Base-by-base conservation (phyloP, 148 eudicot species). In the Suaeda aralocaspica region DNA sequence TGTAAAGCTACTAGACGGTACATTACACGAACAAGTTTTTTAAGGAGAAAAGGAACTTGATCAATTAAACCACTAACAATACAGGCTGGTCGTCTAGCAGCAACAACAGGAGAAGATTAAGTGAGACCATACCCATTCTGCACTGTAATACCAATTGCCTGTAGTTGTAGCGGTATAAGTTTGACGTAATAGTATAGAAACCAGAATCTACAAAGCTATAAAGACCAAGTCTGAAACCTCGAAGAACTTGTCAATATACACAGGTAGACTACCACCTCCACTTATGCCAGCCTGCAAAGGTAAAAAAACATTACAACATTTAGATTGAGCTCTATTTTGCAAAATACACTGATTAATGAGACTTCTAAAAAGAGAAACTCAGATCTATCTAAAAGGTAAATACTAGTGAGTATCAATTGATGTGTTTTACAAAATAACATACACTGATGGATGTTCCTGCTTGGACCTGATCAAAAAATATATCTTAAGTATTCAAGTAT, bases 91-190 rank as follows among this genome's bases (percentile, higher is more conserved):
- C 73, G 84, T 70, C 98, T 86, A 74, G 84, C 82, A 41, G 92
- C 87, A 61, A 83, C 80, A 59, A 94, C 91, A 68, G 98, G 98
- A 72, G 97, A 88, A 29, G 91, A 67, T 75, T 94, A 96, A 72
- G 98, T 91, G 72, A 94, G 75, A 33, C 98, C 98, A 78, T 91
- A 94, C 25, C 98, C 98, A 74, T 90, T 91, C 75, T 87, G 98
- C 48, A 93, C 64, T 67, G 72, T 77, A 45, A 90, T 72, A 46
- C 80, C 98, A 59, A 91, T 87, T 46, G 98, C 96, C 98, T 93
- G 86, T 21, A 56, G 55, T 55, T 44, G 57, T 60, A 65, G 51
- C 16, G 45, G 66, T 67, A 22, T 59, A 44, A 64, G 22, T 64
- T 56, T 68, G 72, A 59, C 12, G 18, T 14, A 51, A 41, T 50